phyloP scores from a whole-genome alignment of 1,284 basidiomycete genomes.

The Amylostereum areolatum region DNA sequence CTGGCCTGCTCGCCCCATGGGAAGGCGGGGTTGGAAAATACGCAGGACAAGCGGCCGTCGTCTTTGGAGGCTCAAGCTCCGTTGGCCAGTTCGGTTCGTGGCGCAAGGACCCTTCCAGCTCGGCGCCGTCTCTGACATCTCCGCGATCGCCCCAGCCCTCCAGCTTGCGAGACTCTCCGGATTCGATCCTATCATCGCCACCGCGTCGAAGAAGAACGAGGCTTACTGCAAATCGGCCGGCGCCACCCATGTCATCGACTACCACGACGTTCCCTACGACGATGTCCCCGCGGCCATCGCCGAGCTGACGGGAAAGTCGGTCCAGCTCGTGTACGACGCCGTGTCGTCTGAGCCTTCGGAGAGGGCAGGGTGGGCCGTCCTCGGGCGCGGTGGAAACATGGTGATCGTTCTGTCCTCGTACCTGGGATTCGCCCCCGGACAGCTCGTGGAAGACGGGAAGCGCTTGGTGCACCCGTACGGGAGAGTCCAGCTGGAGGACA shows the following conservation, averaged over 20 bases:
- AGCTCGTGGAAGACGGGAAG: not conserved
- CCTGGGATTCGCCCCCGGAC: not conserved
- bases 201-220: constrained; percentile 26
- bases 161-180: constrained; percentile 19
- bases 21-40: constrained; percentile 23
- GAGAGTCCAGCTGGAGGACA: not conserved
- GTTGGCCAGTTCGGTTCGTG: constrained; percentile 25
- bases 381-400: not conserved
- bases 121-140: no score
- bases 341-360: not conserved
- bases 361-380: not conserved
- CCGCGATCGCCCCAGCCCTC: not conserved
- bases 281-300: not conserved
- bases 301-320: not conserved
- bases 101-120: no score
- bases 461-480: not conserved
- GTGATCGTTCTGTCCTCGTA: not conserved
- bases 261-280: constrained; percentile 9
- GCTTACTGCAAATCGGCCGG: constrained; percentile 25
- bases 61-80: constrained; percentile 27
- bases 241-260: constrained; percentile 28
- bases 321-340: not conserved
- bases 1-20: constrained; percentile 16
- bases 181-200: constrained; percentile 27
- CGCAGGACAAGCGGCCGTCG: constrained; percentile 22